phyloP scores from a whole-genome alignment of 2,329 filamentous ascomycete genomes.

The Sporothrix curviconia region DNA sequence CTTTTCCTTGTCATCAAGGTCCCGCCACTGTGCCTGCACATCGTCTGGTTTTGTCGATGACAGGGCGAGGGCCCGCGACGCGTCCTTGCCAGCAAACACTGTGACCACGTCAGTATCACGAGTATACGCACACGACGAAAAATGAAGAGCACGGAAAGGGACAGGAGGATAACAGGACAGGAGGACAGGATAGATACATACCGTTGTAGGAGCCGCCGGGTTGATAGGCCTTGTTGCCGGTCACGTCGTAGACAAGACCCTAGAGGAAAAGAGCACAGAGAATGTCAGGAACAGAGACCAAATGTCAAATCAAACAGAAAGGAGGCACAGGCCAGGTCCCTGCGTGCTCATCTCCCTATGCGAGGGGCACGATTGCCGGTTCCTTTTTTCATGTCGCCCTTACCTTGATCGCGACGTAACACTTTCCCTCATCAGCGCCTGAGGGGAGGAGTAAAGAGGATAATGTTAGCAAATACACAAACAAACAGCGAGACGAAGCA shows the following conservation, averaged over 20 bases:
- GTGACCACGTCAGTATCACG: no score
- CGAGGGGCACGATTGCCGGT: no score
- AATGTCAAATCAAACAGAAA: background rate
- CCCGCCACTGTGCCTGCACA: conserved; percentile 73
- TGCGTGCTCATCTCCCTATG: no score
- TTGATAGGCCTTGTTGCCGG: conserved; percentile 78
- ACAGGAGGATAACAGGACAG: background rate
- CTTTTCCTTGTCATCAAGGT: conserved; percentile 79
- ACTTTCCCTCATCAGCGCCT: conserved; percentile 60
- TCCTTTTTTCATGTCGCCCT: background rate
- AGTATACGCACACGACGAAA: background rate
- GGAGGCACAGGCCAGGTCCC: background rate
- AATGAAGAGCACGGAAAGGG: no score
- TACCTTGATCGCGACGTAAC: conserved; percentile 66
- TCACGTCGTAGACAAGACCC: conserved; percentile 93
- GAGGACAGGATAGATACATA: conserved; percentile 36
- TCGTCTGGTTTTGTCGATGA: conserved; percentile 84
- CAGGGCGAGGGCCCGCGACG: conserved; percentile 81
- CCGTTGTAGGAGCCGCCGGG: conserved; percentile 79
- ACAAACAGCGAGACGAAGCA: no score
- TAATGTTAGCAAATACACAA: background rate
- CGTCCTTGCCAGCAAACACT: conserved; percentile 96
- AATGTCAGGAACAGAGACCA: background rate
- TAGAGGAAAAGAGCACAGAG: conserved; percentile 29
- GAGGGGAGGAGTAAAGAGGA: no score